Conservation (phyloP, 2,329 filamentous ascomycete genomes). For the Cryphonectria parasitica region DNA sequence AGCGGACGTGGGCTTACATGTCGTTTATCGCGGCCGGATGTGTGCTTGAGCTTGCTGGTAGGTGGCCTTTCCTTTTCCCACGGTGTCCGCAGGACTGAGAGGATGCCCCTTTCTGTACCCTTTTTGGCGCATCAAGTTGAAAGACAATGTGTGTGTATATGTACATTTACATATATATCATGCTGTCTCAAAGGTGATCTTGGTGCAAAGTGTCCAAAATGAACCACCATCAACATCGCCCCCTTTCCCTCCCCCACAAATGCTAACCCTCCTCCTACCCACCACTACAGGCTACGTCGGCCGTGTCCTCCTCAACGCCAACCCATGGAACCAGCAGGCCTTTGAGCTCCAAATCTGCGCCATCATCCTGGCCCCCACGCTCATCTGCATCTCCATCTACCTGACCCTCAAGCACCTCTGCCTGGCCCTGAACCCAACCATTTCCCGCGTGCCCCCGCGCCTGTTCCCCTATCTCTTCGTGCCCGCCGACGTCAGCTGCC, state of each 20-base stretch:
- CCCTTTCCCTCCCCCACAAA: no score
- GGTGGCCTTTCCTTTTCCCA: slow-evolving; percentile 23
- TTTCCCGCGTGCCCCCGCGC: slow-evolving; percentile 56
- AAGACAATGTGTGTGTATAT: neutral
- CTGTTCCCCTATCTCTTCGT: slow-evolving; percentile 62
- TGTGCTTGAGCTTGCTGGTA: slow-evolving; percentile 56
- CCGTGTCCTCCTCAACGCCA: slow-evolving; percentile 53
- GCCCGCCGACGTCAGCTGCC: slow-evolving; percentile 61
- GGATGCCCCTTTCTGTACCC: neutral
- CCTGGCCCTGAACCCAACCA: slow-evolving; percentile 50
- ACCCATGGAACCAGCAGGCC: slow-evolving; percentile 57
- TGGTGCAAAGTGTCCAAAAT: neutral
- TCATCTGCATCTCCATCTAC: slow-evolving; percentile 67
- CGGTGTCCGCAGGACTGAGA: neutral
- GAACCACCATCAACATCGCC: neutral
- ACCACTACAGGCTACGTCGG: slow-evolving; percentile 53
- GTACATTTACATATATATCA: neutral
- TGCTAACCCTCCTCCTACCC: neutral
- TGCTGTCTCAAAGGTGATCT: neutral
- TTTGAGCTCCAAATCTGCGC: slow-evolving; percentile 64
- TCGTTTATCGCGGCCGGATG: slow-evolving; percentile 53
- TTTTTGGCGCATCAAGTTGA: neutral
- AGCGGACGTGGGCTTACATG: slow-evolving; percentile 60
- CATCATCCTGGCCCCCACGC: slow-evolving; percentile 63
- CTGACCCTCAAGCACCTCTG: slow-evolving; percentile 65